Evolutionary conservation across 2,329 filamentous ascomycete species (phyloP), one percentile per base, ranked within the genome.

Genomic region (Cladophialophora exuberans): DNA sequence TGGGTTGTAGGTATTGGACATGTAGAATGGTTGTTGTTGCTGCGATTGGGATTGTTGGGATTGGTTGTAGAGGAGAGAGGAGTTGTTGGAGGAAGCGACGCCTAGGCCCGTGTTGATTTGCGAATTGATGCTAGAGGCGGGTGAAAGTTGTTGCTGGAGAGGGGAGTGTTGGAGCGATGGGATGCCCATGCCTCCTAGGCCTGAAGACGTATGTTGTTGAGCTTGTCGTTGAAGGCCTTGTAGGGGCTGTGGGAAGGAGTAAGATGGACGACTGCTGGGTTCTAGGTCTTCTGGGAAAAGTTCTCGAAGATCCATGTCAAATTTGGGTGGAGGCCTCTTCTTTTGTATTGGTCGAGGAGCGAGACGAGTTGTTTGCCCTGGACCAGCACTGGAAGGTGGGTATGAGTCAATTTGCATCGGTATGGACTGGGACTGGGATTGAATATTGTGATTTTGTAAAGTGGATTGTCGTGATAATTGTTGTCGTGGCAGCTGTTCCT

Each of bases 251-350:
- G 60, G 55, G 11, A 61, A 54, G 35, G 55, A 59, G 10, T 56
- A 42, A 39, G 60, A 62, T 4, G 62, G 55, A 4, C 55, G 57
- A 20, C 38, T 20, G 30, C 52, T 58, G 2, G 55, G 70, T 57
- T 66, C 67, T 46, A 62, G 67, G 56, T 73, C 73, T 26, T 79
- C 77, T 4, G 70, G 72, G 65, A 81, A 81, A 1, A 82, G 68
- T 53, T 79, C 77, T 33, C 72, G 76, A 9, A 81, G 68, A 57
- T 81, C 78, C 76, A 81, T 81, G 66, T 85, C 83, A 65, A 85
- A 85, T 53, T 76, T 75, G 2, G 82, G 82, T 10, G 77, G 64
- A 15, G 77, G 79, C 15, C 78, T 71, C 33, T 55, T 62, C 25
- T 36, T 52, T 4, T 43, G 18, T 10, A 49, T 39, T 18, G 60